Conservation (phyloP, 768 basidiomycete genomes). For the Leccinum boreale region DNA sequence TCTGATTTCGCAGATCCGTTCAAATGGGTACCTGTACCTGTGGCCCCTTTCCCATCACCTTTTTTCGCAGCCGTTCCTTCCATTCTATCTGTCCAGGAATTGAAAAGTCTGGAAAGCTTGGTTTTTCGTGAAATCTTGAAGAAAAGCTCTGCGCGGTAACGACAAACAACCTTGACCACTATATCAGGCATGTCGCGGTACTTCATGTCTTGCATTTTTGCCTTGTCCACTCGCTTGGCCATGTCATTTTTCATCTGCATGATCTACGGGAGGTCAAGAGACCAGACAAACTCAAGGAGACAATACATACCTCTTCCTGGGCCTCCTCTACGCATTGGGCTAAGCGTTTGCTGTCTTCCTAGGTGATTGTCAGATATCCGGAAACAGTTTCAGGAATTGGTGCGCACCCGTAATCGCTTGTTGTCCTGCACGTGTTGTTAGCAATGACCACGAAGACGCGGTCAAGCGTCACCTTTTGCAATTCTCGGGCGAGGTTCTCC, state of each 20-base stretch:
- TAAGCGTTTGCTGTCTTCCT: conserved; percentile 86
- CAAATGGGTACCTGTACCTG: conserved; percentile 28
- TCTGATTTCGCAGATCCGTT: conserved; percentile 54
- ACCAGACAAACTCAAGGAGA: background rate
- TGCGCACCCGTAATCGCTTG: conserved; percentile 76
- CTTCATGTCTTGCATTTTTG: conserved; percentile 74
- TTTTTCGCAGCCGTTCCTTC: conserved; percentile 55
- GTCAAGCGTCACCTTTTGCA: conserved; percentile 66
- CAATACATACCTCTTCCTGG: conserved; percentile 65
- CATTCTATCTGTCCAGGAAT: conserved; percentile 89
- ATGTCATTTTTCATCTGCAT: conserved; percentile 80
- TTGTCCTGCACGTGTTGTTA: conserved; percentile 60
- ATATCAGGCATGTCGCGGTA: conserved; percentile 88
- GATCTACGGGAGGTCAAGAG: conserved; percentile 44
- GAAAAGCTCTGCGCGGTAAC: conserved; percentile 86
- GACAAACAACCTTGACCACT: conserved; percentile 84
- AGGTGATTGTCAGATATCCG: conserved; percentile 21
- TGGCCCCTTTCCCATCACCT: conserved; percentile 31
- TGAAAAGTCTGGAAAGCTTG: conserved; percentile 77
- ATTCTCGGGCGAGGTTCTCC: conserved; percentile 84
- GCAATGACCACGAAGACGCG: conserved; percentile 8
- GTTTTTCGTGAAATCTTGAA: conserved; percentile 93
- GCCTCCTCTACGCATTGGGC: conserved; percentile 81
- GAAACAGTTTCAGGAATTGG: conserved; percentile 1
- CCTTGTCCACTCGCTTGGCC: conserved; percentile 75